Percentiles rank a stretch among this genome's conserved stretches.
Conservation (phyloP, 2,329 filamentous ascomycete species). For the Bisporella sp. region DNA sequence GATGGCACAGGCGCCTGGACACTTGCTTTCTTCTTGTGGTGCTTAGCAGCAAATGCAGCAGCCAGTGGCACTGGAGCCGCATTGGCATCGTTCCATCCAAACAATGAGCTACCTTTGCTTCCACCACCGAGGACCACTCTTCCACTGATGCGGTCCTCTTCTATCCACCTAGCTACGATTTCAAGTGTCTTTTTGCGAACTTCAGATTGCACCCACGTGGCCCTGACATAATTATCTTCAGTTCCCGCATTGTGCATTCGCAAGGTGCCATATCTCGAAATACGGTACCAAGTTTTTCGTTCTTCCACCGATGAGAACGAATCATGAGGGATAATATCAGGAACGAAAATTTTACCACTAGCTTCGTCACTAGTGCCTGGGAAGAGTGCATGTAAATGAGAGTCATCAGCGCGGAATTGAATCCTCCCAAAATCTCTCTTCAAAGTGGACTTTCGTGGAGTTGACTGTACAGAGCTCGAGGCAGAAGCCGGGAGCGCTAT, state of each 20-base stretch:
- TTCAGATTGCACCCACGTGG: constrained; percentile 50
- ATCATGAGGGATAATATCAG: constrained; percentile 31
- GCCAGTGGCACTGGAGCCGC: constrained; percentile 42
- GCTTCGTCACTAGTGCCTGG: constrained; percentile 11
- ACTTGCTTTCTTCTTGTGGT: constrained; percentile 11
- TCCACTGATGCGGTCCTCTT: constrained; percentile 53
- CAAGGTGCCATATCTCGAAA: constrained; percentile 53
- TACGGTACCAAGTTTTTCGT: constrained; percentile 58
- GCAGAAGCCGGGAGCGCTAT: not conserved
- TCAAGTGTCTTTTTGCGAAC: constrained; percentile 47
- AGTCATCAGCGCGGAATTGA: constrained; percentile 18
- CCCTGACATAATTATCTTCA: constrained; percentile 51
- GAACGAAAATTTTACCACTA: constrained; percentile 20
- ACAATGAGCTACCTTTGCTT: constrained; percentile 43
- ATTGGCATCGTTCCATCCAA: constrained; percentile 52
- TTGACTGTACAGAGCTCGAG: not conserved
- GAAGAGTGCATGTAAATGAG: constrained; percentile 22
- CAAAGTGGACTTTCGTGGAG: not conserved
- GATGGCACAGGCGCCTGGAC: not conserved
- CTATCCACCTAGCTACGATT: constrained; percentile 59
- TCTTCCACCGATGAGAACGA: constrained; percentile 48
- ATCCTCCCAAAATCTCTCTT: constrained; percentile 13
- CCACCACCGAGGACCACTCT: constrained; percentile 38
- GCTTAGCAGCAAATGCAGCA: constrained; percentile 16
- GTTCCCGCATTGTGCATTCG: constrained; percentile 49